Base-by-base conservation (phyloP, 2,329 filamentous ascomycete species). In the Pseudogymnoascus sp. region DNA sequence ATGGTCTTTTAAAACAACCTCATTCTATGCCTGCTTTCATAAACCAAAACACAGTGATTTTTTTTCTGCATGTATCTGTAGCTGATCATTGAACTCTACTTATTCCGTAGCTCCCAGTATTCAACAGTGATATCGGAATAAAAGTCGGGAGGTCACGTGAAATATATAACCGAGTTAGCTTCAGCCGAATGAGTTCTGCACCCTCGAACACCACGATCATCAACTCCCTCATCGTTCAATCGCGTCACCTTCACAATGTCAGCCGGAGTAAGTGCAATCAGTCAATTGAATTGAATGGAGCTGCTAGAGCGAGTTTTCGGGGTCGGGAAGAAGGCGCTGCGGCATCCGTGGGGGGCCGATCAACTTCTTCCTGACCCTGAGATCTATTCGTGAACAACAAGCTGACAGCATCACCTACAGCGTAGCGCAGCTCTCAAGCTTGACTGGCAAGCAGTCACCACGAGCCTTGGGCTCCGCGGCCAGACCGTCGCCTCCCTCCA, bases 391-490 rank as follows among this genome's bases (percentile, higher is more conserved):
- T 31, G 50, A 57, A 57, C 50, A 57, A 57, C 50, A 57, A 33
- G 50, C 50, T 57, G 28, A 57, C 50, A 57, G 11, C 11, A 57
- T 33, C 50, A 57, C 65, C 67, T 68, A 78, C 78, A 97, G 93
- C 90, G 92, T 86, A 96, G 91, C 86, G 93, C 93, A 84, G 93
- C 93, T 80, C 87, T 96, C 81, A 99, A 97, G 87, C 87, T 99
- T 85, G 95, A 99, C 88, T 99, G 95, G 95, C 87, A 87, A 82
- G 95, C 96, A 83, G 87, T 99, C 76, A 89, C 89, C 80, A 87
- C 85, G 80, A 96, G 93, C 76, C 92, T 99, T 74, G 93, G 93
- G 78, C 91, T 99, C 78, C 91, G 91, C 79, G 95, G 95, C 78
- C 90, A 92, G 82, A 99, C 95, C 71, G 93, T 91, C 71, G 81